These are phyloP conservation scores for Cenchrus purpureus DNA, from an alignment of 176 grass and related monocot genomes.

Conservation along the genomic window DNA sequence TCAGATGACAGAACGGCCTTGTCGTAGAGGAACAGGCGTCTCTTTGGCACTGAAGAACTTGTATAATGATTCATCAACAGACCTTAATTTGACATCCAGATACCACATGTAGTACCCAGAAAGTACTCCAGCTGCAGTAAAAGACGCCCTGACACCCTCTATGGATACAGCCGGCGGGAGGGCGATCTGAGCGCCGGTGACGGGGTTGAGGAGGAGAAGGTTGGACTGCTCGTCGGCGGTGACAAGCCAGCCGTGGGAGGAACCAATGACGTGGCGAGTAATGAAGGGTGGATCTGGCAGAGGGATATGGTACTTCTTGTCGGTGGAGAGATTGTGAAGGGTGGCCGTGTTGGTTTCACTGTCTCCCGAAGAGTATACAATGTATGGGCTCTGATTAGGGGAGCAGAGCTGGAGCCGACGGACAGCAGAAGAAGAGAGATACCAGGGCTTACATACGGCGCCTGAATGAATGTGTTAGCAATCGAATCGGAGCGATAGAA, in stretches of 20 bases:
- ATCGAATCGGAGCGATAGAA: no score
- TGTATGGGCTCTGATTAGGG: neutral
- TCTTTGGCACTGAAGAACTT: neutral
- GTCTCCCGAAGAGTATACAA: neutral
- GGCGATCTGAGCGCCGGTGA: neutral
- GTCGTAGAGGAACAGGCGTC: neutral
- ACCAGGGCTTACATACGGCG: no score
- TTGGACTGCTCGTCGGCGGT: conserved; percentile 2
- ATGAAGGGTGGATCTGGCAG: neutral
- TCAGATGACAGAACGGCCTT: neutral
- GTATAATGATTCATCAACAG: no score
- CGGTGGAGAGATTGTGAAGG: neutral
- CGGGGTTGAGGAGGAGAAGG: conserved; percentile 23
- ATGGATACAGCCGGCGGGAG: neutral
- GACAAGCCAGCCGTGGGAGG: conserved; percentile 1
- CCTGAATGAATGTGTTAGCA: no score
- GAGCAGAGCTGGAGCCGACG: neutral
- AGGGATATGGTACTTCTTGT: neutral
- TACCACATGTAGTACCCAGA: neutral
- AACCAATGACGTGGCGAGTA: neutral
- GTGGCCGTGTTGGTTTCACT: neutral
- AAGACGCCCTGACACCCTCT: neutral
- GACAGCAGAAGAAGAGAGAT: no score
- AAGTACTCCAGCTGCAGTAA: neutral
- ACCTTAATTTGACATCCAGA: neutral